Conservation (phyloP, 208 protist species). For the Crithidia acanthocephali region DNA sequence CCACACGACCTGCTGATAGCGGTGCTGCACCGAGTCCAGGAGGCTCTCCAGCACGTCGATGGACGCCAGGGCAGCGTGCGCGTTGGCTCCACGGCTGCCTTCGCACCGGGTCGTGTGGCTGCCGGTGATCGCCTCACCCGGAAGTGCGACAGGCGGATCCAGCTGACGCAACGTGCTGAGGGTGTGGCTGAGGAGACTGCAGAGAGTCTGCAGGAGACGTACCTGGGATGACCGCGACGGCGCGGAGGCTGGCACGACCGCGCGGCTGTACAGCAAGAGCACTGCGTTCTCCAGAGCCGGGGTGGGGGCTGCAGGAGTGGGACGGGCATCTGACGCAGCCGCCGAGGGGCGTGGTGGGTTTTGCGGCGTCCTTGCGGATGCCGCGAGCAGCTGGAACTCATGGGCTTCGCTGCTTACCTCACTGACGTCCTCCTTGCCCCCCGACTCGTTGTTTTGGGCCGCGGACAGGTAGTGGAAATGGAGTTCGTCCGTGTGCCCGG, state of each 20-base stretch:
- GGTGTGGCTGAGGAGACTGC: constrained; percentile 27
- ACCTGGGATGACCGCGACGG: constrained; percentile 31
- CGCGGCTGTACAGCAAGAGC: constrained; percentile 18
- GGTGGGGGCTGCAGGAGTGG: neutral
- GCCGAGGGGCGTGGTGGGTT: neutral
- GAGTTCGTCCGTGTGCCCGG: neutral
- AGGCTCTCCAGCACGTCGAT: constrained; percentile 21
- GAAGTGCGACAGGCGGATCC: too few relatives aligned
- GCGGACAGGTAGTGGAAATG: neutral
- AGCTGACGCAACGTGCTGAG: constrained; percentile 27
- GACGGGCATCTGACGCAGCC: neutral
- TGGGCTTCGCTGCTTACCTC: neutral
- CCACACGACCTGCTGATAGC: constrained; percentile 44
- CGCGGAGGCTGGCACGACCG: constrained; percentile 31
- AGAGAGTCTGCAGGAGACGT: constrained; percentile 33
- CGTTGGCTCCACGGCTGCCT: neutral
- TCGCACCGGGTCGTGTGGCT: too few relatives aligned
- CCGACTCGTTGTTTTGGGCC: neutral
- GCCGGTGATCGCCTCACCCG: too few relatives aligned
- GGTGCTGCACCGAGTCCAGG: constrained; percentile 33
- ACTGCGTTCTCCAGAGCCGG: constrained; percentile 21
- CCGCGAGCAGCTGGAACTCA: neutral
- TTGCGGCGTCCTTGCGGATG: neutral
- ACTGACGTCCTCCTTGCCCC: neutral
- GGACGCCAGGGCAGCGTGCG: constrained; percentile 18